Conservation (phyloP, 805 yeast species). For the Pichia insulana region DNA sequence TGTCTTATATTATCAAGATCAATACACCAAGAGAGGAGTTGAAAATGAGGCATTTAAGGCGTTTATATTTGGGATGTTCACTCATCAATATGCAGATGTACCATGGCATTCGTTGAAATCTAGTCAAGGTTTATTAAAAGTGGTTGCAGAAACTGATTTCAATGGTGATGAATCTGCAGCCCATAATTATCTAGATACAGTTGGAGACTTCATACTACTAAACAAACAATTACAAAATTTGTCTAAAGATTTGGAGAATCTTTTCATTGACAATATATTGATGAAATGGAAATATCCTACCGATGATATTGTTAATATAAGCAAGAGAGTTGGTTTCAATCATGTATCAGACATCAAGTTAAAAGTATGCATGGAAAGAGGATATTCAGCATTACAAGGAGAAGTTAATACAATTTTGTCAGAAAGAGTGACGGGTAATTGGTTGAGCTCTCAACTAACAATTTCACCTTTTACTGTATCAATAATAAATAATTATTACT, state of each 20-base stretch:
- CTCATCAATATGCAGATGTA: constrained; percentile 58
- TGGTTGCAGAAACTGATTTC: constrained; percentile 46
- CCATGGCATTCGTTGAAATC: constrained; percentile 59
- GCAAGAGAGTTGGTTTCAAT: constrained; percentile 29
- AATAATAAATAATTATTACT: constrained; percentile 37
- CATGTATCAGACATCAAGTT: constrained; percentile 28
- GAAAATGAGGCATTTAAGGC: constrained; percentile 33
- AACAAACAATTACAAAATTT: constrained; percentile 29
- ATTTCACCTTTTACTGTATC: constrained; percentile 37
- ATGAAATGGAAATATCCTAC: constrained; percentile 36
- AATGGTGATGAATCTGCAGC: constrained; percentile 40
- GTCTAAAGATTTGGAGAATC: constrained; percentile 3
- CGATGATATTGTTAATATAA: constrained; percentile 35
- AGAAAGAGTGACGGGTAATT: constrained; percentile 5
- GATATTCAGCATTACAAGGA: constrained; percentile 40
- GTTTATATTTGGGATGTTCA: constrained; percentile 48
- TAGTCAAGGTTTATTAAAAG: constrained; percentile 45
- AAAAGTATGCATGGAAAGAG: constrained; percentile 45
- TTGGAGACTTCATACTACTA: constrained; percentile 52
- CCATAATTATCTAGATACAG: constrained; percentile 49
- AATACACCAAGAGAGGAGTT: constrained; percentile 18
- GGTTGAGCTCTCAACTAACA: constrained; percentile 13
- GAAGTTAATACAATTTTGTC: constrained; percentile 29
- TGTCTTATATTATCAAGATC: constrained; percentile 31
- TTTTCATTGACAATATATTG: constrained; percentile 19